These are phyloP conservation scores for Senna siamea DNA, from an alignment of 306 rosid species.

Conservation along the genomic window DNA sequence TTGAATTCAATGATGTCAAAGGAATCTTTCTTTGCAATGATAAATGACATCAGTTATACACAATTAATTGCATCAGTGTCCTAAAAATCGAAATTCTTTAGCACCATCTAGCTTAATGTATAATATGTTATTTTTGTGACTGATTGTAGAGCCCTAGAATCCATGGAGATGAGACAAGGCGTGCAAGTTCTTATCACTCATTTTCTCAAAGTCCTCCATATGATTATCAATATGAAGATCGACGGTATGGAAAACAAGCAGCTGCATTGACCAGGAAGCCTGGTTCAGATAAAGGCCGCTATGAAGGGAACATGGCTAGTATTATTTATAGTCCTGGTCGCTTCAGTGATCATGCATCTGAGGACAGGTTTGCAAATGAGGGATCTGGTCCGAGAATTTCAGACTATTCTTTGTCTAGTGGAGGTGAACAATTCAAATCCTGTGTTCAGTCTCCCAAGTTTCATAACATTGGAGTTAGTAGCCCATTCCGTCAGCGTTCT, in stretches of 20 bases:
- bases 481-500: constrained; percentile 57
- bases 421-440: constrained; percentile 71
- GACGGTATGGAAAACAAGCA: constrained; percentile 82
- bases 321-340: constrained; percentile 76
- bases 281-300: constrained; percentile 82
- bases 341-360: constrained; percentile 64
- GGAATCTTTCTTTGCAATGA: background rate
- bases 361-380: constrained; percentile 80
- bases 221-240: constrained; percentile 93
- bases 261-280: constrained; percentile 77
- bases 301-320: constrained; percentile 77
- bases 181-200: constrained; percentile 98
- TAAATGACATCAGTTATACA: constrained; percentile 1
- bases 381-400: constrained; percentile 74
- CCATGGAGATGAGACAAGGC: constrained; percentile 72
- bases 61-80: constrained; percentile 8
- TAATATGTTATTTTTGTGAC: constrained; percentile 26
- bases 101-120: constrained; percentile 36
- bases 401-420: constrained; percentile 77
- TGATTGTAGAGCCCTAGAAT: constrained; percentile 59
- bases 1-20: constrained; percentile 27
- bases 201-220: constrained; percentile 99
- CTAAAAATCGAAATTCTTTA: constrained; percentile 17
- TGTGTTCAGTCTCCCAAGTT: constrained; percentile 69
- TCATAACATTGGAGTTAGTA: constrained; percentile 54